Percentiles rank a stretch among this genome's conserved stretches.
Conservation (phyloP, 108 stramenopile species). For the Cyclotella sp. region DNA sequence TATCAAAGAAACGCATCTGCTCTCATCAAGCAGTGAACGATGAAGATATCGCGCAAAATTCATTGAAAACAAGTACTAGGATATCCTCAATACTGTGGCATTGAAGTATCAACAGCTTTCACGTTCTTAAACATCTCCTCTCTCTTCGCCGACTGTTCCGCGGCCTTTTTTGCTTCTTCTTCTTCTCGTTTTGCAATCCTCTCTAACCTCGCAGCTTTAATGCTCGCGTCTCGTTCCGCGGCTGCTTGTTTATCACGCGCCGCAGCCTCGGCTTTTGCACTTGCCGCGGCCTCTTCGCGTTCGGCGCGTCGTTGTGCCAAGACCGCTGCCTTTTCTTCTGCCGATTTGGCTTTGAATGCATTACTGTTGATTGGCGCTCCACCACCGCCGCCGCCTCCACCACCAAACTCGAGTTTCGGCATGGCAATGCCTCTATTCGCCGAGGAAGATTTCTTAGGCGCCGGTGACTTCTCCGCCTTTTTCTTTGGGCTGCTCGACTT, state of each 20-base stretch:
- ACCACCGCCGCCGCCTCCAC: background rate
- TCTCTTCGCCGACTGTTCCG: slow-evolving; percentile 28
- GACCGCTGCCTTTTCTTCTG: slow-evolving; percentile 36
- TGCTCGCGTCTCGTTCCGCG: slow-evolving; percentile 24
- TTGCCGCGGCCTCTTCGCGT: slow-evolving; percentile 29
- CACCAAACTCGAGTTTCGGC: slow-evolving; percentile 15
- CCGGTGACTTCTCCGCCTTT: slow-evolving; percentile 24
- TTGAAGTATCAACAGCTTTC: too few species aligned
- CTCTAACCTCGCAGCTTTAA: slow-evolving; percentile 19
- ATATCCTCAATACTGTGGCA: too few species aligned
- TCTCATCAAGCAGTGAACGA: too few species aligned
- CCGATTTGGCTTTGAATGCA: slow-evolving; percentile 20
- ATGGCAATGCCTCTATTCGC: background rate
- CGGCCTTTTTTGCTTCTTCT: slow-evolving; percentile 46
- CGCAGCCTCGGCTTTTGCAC: slow-evolving; percentile 23
- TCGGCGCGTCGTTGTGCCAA: slow-evolving; percentile 37
- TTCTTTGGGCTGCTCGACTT: slow-evolving; percentile 21
- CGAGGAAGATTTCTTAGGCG: background rate
- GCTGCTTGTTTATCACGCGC: slow-evolving; percentile 6
- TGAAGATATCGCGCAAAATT: too few species aligned
- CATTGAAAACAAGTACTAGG: too few species aligned
- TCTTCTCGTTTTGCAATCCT: slow-evolving; percentile 40
- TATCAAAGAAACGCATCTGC: too few species aligned
- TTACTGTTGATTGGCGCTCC: background rate
- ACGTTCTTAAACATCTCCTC: too few species aligned